These are phyloP conservation scores for Takashimella tepidaria DNA, from an alignment of 1,284 basidiomycete species.

Conservation along the genomic window DNA sequence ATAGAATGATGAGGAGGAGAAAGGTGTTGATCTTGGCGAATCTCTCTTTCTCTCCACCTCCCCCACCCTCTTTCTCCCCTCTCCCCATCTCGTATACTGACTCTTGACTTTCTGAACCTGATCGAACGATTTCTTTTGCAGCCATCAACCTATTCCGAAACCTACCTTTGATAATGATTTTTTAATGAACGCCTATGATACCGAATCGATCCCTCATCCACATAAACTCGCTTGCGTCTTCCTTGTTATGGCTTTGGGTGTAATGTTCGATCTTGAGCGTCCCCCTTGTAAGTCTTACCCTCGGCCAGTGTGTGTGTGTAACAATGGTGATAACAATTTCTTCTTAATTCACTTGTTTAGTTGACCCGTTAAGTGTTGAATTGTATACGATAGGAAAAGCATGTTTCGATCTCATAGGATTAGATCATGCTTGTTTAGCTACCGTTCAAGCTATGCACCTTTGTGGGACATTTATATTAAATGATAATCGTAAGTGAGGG, in stretches of 20 bases:
- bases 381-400: constrained; percentile 37
- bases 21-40: neutral
- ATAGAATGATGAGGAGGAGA: neutral
- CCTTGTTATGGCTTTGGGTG: constrained; percentile 42
- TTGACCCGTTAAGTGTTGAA: constrained; percentile 31
- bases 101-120: neutral
- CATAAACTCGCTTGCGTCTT: constrained; percentile 46
- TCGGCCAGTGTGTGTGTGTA: no score
- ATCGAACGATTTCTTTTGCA: no score
- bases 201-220: constrained; percentile 24
- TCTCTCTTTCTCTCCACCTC: no score
- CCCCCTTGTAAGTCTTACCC: constrained; percentile 31
- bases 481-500: constrained; percentile 30
- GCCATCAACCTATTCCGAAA: constrained; percentile 37
- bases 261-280: constrained; percentile 40
- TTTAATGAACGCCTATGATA: constrained; percentile 39
- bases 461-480: constrained; percentile 40
- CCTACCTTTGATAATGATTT: constrained; percentile 43
- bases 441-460: constrained; percentile 42
- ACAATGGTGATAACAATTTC: no score
- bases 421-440: constrained; percentile 35
- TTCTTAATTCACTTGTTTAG: no score
- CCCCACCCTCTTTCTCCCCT: no score
- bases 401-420: constrained; percentile 31
- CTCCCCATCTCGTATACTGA: no score